Base-by-base conservation (phyloP, 192 early-diverging fungal genomes). In the Tieghemiomyces parasiticus region DNA sequence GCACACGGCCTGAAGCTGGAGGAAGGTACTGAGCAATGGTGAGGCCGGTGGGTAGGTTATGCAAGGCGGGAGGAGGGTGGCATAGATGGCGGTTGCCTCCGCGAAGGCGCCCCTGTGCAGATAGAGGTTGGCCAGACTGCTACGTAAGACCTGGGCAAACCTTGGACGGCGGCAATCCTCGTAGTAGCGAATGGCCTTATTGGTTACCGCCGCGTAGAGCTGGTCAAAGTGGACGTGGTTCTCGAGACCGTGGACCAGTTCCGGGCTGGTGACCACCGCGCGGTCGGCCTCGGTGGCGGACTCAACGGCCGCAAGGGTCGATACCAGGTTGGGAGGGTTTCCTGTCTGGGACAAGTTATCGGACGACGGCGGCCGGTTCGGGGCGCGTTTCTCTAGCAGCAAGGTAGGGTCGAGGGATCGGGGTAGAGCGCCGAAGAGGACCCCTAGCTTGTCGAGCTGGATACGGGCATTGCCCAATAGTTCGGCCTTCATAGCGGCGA, bases 171-270 rank as follows among this genome's bases (percentile, higher is more conserved):
- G 67, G 52, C 71, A 67, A 33, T 73, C 71, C 29, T 49, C 51
- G 46, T 65, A 76, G 67, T 76, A 76, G 51, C 68, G 68, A 38
- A 69, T 65, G 0, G 71, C 74, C 66, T 73, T 68, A 50, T 73
- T 68, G 67, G 66, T 71, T 26, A 69, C 69, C 31, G 65, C 62
- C 16, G 67, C 35, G 38, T 76, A 76, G 25, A 76, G 64, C 48
- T 76, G 65, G 63, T 76, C 74, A 29, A 73, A 76, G 19, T 67
- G 59, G 45, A 53, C 65, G 35, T 73, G 65, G 16, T 58, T 33
- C 1, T 63, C 62, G 38, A 76, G 63, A 24, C 71, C 71, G 28
- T 70, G 71, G 16, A 64, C 46, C 53, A 76, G 65, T 30, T 73
- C 68, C 24, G 74, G 74, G 38, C 69, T 73, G 44, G 74, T 61